Percentiles rank a stretch among this genome's conserved stretches.
Conservation (phyloP, 148 eudicot genomes). For the Vaccinium macrocarpon region DNA sequence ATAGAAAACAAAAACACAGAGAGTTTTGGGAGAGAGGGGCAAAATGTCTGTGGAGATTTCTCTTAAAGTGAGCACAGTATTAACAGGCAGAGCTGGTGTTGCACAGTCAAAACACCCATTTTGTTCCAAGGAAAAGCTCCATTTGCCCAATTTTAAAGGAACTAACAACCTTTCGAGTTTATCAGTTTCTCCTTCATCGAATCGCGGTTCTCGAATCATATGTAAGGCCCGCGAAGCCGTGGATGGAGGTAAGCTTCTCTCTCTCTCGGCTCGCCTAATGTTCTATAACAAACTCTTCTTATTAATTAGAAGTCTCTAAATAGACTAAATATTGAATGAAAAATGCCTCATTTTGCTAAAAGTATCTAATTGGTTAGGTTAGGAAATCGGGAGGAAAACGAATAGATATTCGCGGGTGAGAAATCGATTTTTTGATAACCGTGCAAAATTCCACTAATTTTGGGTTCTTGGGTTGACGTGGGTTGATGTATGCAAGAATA, state of each 20-base stretch:
- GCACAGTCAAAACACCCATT: slow-evolving; percentile 9
- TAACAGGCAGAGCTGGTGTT: slow-evolving; percentile 21
- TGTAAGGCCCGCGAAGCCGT: slow-evolving; percentile 57
- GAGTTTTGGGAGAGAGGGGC: slow-evolving; percentile 7
- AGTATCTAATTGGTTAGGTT: background rate
- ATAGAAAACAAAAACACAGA: background rate
- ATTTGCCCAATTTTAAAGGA: background rate
- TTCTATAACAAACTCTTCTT: background rate
- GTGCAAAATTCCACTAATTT: background rate
- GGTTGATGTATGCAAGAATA: too few species aligned
- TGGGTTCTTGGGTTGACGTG: too few species aligned
- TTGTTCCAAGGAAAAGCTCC: slow-evolving; percentile 17
- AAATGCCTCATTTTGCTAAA: background rate
- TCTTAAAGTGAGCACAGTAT: slow-evolving; percentile 27
- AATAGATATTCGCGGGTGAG: background rate
- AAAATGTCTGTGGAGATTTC: slow-evolving; percentile 21
- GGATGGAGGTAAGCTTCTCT: slow-evolving; percentile 37
- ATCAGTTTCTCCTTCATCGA: slow-evolving; percentile 18
- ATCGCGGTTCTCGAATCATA: slow-evolving; percentile 31
- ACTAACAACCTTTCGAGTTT: background rate
- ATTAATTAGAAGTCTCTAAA: background rate
- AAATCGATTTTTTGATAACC: background rate
- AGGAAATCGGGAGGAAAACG: background rate
- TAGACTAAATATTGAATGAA: background rate
- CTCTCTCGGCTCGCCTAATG: background rate